Evolutionary conservation across 306 rosid genomes (phyloP), one percentile per base, ranked within the genome.

Genomic region (Abrus precatorius): DNA sequence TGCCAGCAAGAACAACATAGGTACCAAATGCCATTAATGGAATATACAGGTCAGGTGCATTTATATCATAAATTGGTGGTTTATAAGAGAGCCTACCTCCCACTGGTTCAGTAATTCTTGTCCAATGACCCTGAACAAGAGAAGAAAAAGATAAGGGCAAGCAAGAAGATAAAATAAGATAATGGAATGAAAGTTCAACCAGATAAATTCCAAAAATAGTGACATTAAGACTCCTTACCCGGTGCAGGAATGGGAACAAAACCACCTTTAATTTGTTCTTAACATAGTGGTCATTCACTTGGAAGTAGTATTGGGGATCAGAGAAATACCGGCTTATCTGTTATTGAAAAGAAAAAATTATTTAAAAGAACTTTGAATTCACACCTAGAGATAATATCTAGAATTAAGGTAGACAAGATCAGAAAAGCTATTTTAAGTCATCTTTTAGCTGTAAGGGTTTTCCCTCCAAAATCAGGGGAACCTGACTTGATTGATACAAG

Each of bases 21-120:
- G 98, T 91, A 57, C 99, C 99, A 63, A 95, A 95, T 34, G 99
- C 98, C 99, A 95, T 95, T 54, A 93, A 84, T 14, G 99, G 99
- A 80, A 95, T 91, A 82, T 95, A 95, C 20, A 95, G 87, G 77
- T 95, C 99, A 32, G 99, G 99, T 41, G 99, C 99, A 74, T 95
- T 95, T 79, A 95, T 95, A 75, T 95, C 99, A 85, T 90, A 93
- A 57, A 95, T 81, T 41, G 98, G 99, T 60, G 99, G 98, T 79
- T 92, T 95, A 84, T 95, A 95, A 30, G 98, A 91, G 1, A 95
- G 94, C 77, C 99, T 88, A 71, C 99, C 99, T 47, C 99, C 99
- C 0, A 93, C 97, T 57, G 99, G 99, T 82, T 95, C 98, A 27
- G 98, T 91, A 67, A 95, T 92, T 74, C 99, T 80, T 49, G 99